Evolutionary conservation across 345 rosid genomes (phyloP).

Genomic region (Geranium rotundifolium): DNA sequence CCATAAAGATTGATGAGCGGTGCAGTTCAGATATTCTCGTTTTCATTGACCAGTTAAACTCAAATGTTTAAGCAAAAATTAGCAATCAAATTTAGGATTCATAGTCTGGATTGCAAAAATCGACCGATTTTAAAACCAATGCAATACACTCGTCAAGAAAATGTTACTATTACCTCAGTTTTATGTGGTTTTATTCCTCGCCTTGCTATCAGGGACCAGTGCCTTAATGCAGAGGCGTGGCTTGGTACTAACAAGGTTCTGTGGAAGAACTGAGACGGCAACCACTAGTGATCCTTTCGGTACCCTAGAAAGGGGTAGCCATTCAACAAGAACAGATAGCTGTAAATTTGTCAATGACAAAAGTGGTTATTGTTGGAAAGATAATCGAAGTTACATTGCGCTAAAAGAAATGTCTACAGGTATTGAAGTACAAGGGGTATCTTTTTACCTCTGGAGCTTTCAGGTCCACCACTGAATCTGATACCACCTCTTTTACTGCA

Average conservation of each 20-base stretch:
- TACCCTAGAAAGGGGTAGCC: conserved; percentile 71
- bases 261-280: conserved; percentile 73
- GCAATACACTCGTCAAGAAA: not conserved
- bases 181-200: conserved; percentile 21
- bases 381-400: not conserved
- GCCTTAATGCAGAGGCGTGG: conserved; percentile 75
- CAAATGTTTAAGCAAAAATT: too few species aligned
- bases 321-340: conserved; percentile 71
- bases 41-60: too few species aligned
- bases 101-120: too few species aligned
- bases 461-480: conserved; percentile 77
- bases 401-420: not conserved
- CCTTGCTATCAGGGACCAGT: conserved; percentile 35
- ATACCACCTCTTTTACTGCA: conserved; percentile 65
- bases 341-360: conserved; percentile 21
- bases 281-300: conserved; percentile 47
- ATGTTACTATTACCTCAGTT: not conserved
- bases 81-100: too few species aligned
- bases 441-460: conserved; percentile 67
- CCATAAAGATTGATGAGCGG: too few species aligned
- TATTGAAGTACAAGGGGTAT: not conserved
- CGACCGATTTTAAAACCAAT: not conserved
- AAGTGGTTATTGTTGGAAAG: not conserved
- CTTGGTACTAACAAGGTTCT: conserved; percentile 56
- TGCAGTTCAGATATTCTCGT: too few species aligned